phyloP scores from a whole-genome alignment of 2,329 filamentous ascomycete species.

The Ceratocystis ficicola region DNA sequence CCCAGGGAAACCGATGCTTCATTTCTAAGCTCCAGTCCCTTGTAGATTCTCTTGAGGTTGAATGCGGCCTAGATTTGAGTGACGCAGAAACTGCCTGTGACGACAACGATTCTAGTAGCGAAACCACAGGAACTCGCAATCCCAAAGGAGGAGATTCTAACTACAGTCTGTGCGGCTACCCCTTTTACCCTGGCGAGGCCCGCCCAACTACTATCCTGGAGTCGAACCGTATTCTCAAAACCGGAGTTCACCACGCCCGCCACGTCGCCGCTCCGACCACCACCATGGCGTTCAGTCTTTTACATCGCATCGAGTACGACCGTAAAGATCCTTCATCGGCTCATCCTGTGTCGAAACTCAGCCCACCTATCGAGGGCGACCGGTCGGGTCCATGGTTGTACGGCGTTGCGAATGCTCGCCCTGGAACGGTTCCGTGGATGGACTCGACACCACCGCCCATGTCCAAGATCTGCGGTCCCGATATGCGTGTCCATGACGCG shows the following conservation, averaged over 20 bases:
- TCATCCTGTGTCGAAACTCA: constrained; percentile 4
- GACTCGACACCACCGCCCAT: constrained; percentile 4
- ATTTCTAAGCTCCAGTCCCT: constrained; percentile 5
- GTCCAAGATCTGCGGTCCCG: neutral
- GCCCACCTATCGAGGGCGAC: neutral
- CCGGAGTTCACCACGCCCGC: constrained; percentile 9
- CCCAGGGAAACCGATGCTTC: constrained; percentile 4
- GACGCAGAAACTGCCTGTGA: neutral
- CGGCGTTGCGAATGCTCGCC: constrained; percentile 8
- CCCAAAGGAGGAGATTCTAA: neutral
- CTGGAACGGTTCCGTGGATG: constrained; percentile 10
- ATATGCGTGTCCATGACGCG: neutral
- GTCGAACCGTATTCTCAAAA: constrained; percentile 2
- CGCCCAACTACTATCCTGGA: neutral
- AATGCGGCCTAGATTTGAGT: neutral
- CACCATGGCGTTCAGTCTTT: constrained; percentile 11
- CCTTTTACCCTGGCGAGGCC: neutral
- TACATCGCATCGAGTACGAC: neutral
- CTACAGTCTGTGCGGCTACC: neutral
- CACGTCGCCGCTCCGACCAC: constrained; percentile 6
- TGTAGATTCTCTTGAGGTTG: constrained; percentile 7
- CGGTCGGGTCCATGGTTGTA: constrained; percentile 11
- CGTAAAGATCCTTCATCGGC: constrained; percentile 9
- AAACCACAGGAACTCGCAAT: neutral
- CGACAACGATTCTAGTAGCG: neutral